These are phyloP conservation scores for Narthecium ossifragum DNA, from an alignment of 106 monocot species.

Conservation along the genomic window DNA sequence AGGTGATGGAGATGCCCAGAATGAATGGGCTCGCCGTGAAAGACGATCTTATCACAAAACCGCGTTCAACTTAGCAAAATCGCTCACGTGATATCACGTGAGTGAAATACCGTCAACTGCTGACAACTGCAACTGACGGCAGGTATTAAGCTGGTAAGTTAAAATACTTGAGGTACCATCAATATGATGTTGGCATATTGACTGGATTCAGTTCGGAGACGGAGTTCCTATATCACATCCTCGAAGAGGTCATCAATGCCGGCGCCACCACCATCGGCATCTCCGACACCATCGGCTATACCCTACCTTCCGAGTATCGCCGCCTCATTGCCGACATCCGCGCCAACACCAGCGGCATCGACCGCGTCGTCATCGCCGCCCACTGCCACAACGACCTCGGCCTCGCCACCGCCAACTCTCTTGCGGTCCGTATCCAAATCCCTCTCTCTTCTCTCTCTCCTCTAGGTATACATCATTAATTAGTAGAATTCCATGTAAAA, in stretches of 20 bases:
- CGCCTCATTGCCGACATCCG: neutral
- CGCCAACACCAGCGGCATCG: neutral
- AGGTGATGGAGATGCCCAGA: no score
- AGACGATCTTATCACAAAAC: no score
- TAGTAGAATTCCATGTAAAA: neutral
- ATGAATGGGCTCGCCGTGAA: no score
- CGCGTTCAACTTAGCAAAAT: no score
- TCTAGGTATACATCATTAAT: neutral
- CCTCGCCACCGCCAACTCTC: neutral
- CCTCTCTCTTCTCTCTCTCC: neutral
- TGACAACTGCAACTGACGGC: no score
- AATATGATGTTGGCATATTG: no score
- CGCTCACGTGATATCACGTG: no score
- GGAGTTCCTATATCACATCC: neutral
- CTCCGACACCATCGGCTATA: neutral
- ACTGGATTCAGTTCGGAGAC: neutral
- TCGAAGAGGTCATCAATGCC: neutral
- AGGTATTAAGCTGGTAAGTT: no score
- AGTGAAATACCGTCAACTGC: no score
- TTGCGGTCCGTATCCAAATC: neutral
- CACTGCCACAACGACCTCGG: slow-evolving; percentile 2
- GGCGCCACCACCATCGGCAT: neutral
- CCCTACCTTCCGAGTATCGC: neutral
- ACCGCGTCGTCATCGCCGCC: neutral
- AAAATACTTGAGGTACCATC: no score